Conservation (phyloP, 148 eudicot species). For the Nepenthes mirabilis region DNA sequence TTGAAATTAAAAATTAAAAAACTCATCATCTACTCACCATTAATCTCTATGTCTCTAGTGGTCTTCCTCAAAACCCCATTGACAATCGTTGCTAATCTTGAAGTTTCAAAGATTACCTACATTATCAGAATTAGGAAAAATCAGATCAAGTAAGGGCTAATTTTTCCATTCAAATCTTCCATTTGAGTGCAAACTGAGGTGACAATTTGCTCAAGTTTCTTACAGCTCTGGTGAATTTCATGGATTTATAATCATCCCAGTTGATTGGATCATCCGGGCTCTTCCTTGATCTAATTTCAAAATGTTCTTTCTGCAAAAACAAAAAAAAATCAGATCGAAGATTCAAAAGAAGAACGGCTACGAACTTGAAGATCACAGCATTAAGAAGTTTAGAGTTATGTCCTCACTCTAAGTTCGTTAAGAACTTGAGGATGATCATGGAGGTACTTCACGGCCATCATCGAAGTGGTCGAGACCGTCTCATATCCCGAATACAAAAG, state of each 20-base stretch:
- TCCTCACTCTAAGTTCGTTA: conserved; percentile 69
- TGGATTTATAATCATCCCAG: conserved; percentile 80
- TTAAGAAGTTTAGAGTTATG: not conserved
- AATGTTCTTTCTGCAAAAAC: conserved; percentile 61
- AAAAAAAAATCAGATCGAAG: not conserved
- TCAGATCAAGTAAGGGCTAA: not conserved
- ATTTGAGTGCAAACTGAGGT: too few relatives aligned
- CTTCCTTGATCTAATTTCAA: conserved; percentile 71
- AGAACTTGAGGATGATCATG: conserved; percentile 96
- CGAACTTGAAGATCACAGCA: not conserved
- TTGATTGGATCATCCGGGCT: conserved; percentile 63
- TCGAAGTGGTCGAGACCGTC: conserved; percentile 95
- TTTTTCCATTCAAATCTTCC: too few relatives aligned
- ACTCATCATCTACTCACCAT: conserved; percentile 45
- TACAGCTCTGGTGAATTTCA: conserved; percentile 94
- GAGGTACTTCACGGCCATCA: conserved; percentile 99
- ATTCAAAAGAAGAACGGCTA: not conserved
- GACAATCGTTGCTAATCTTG: conserved; percentile 86
- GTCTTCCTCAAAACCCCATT: conserved; percentile 96
- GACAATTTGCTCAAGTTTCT: conserved; percentile 8
- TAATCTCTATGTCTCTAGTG: conserved; percentile 80
- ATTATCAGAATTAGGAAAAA: not conserved
- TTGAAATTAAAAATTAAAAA: not conserved
- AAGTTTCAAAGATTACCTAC: conserved; percentile 94
- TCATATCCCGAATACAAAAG: conserved; percentile 94